Percentiles rank a stretch among this genome's conserved stretches.
Conservation (phyloP, 108 stramenopile species). For the Stephanodiscus triporus region DNA sequence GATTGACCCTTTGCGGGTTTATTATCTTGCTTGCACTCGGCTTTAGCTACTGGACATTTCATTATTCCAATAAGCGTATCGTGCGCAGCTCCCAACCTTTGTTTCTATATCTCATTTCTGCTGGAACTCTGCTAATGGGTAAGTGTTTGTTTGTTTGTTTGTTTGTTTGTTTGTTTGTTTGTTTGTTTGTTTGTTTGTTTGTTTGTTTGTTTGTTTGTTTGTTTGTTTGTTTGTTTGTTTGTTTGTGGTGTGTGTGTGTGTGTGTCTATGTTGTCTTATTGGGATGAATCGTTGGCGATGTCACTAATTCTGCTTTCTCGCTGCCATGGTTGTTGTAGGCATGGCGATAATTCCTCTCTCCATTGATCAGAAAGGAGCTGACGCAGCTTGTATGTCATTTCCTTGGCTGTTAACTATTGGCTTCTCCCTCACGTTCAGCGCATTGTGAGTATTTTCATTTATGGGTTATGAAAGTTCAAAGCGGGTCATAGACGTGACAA, state of each 20-base stretch:
- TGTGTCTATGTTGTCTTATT: no score
- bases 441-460: slow-evolving; percentile 16
- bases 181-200: no score
- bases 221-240: no score
- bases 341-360: slow-evolving; percentile 34
- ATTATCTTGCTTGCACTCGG: slow-evolving; percentile 35
- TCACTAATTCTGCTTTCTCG: background rate
- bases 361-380: slow-evolving; percentile 20
- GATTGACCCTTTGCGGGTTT: slow-evolving; percentile 11
- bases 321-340: background rate
- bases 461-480: background rate
- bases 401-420: slow-evolving; percentile 34
- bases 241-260: no score
- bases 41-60: slow-evolving; percentile 46
- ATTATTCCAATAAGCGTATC: slow-evolving; percentile 37
- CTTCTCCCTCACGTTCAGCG: slow-evolving; percentile 27
- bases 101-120: slow-evolving; percentile 46
- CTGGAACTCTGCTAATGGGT: slow-evolving; percentile 50
- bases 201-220: no score
- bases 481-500: background rate
- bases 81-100: slow-evolving; percentile 67
- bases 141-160: no score
- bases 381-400: slow-evolving; percentile 25
- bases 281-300: background rate
- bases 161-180: no score